Evolutionary conservation across 225 moss, liverwort and hornwort species (phyloP).

Genomic region (Rhytidiadelphus loreus): DNA sequence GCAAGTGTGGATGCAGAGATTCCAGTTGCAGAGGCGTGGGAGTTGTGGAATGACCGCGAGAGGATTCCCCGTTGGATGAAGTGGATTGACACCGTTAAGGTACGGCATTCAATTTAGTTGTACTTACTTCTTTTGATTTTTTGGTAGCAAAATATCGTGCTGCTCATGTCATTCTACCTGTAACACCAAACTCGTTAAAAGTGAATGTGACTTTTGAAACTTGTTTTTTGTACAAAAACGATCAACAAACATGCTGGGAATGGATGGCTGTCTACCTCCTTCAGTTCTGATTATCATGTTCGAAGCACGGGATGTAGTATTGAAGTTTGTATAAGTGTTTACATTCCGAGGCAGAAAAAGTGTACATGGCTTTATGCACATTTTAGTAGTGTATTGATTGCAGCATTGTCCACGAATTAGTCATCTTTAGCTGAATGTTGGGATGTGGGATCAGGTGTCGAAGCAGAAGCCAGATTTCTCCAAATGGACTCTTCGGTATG

Average conservation of each 20-base stretch:
- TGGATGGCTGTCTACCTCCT: background rate
- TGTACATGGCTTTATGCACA: background rate
- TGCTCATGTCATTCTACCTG: background rate
- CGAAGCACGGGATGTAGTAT: background rate
- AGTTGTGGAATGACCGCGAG: slow-evolving; percentile 43
- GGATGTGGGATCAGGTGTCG: slow-evolving; percentile 18
- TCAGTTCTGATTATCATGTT: background rate
- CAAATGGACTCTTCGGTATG: slow-evolving; percentile 40
- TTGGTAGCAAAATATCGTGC: background rate
- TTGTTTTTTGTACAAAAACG: background rate
- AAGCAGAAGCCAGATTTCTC: slow-evolving; percentile 42
- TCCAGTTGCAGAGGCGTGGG: slow-evolving; percentile 32
- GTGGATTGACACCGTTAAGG: slow-evolving; percentile 41
- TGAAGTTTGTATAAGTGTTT: background rate
- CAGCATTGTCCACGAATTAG: background rate
- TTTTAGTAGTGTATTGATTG: background rate
- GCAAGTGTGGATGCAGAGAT: slow-evolving; percentile 30
- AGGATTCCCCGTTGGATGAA: slow-evolving; percentile 38
- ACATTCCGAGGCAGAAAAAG: background rate
- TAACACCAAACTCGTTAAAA: background rate
- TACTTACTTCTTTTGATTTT: background rate
- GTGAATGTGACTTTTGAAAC: background rate
- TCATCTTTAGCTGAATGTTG: background rate
- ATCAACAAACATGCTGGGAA: background rate
- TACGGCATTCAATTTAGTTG: background rate